Evolutionary conservation across 225 moss, liverwort and hornwort genomes (phyloP).

Genomic region (Physcomitrellopsis africana): DNA sequence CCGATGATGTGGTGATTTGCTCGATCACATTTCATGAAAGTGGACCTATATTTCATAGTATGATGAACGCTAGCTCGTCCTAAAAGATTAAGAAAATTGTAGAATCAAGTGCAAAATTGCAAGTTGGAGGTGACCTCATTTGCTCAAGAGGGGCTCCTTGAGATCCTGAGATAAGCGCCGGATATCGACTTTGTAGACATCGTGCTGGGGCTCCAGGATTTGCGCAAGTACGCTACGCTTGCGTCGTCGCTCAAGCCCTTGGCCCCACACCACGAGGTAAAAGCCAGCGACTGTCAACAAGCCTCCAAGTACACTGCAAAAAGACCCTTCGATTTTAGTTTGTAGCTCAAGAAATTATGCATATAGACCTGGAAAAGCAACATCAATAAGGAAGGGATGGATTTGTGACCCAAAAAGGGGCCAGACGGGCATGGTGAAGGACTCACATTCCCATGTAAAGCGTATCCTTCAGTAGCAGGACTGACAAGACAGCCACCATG

Average conservation of each 20-base stretch:
- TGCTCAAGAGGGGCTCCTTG: conserved; percentile 27
- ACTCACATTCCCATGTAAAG: conserved; percentile 85
- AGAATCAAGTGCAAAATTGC: conserved; percentile 11
- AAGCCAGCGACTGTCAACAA: conserved; percentile 47
- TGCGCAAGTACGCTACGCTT: background rate
- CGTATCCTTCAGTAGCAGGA: conserved; percentile 71
- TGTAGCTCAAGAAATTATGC: no score
- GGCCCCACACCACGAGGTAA: conserved; percentile 47
- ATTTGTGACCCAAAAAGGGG: no score
- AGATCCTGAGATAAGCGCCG: conserved; percentile 38
- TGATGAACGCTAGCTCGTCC: background rate
- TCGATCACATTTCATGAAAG: background rate
- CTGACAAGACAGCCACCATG: conserved; percentile 70
- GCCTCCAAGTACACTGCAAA: conserved; percentile 41
- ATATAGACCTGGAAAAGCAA: no score
- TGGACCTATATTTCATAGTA: background rate
- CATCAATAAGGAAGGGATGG: no score
- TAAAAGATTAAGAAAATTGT: conserved; percentile 2
- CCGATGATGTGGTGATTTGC: background rate
- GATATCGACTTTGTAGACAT: conserved; percentile 28
- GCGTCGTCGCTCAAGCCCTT: conserved; percentile 43
- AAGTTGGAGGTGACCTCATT: background rate
- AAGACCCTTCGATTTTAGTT: no score
- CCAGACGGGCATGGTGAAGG: background rate
- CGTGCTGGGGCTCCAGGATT: conserved; percentile 19